Conservation (phyloP, 2,329 filamentous ascomycete species). For the Xylariales sp. region DNA sequence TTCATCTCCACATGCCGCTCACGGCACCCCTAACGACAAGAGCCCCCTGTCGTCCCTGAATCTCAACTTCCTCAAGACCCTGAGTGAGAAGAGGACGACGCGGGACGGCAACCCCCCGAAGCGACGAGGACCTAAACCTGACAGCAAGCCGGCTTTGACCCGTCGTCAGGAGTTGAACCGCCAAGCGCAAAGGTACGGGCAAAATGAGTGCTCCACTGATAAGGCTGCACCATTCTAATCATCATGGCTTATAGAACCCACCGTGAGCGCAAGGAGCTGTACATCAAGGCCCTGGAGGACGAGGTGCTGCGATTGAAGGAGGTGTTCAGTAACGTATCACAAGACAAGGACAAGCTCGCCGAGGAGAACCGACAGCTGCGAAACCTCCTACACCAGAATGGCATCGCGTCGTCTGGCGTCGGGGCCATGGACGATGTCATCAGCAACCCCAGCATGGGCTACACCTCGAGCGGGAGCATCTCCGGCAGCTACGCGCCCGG, state of each 20-base stretch:
- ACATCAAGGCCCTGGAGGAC: conserved; percentile 93
- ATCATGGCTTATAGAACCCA: conserved; percentile 75
- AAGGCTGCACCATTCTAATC: conserved; percentile 27
- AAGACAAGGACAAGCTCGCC: conserved; percentile 79
- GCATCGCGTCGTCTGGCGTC: conserved; percentile 54
- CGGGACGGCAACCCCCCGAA: conserved; percentile 89
- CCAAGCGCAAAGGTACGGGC: conserved; percentile 86
- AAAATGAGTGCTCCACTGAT: conserved; percentile 4
- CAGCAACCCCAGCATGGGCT: conserved; percentile 60
- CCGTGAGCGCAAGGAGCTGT: conserved; percentile 94
- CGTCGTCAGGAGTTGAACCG: conserved; percentile 93
- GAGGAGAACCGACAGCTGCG: conserved; percentile 85
- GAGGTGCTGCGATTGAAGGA: conserved; percentile 92
- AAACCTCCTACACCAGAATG: conserved; percentile 64
- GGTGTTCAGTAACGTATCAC: conserved; percentile 76
- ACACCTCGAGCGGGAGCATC: conserved; percentile 66
- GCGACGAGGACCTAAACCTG: conserved; percentile 92
- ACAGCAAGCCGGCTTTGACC: conserved; percentile 93
- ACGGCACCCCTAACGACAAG: conserved; percentile 44
- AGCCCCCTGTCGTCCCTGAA: conserved; percentile 60
- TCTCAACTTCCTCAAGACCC: conserved; percentile 72
- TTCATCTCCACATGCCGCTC: conserved; percentile 53
- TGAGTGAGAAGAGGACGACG: conserved; percentile 80
- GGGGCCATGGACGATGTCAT: conserved; percentile 56
- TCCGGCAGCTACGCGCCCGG: conserved; percentile 70